Percentiles rank a stretch among this genome's conserved stretches.
These are phyloP conservation scores for Termitomyces sp. DNA, from an alignment of 768 basidiomycete species.

Conservation along the genomic window DNA sequence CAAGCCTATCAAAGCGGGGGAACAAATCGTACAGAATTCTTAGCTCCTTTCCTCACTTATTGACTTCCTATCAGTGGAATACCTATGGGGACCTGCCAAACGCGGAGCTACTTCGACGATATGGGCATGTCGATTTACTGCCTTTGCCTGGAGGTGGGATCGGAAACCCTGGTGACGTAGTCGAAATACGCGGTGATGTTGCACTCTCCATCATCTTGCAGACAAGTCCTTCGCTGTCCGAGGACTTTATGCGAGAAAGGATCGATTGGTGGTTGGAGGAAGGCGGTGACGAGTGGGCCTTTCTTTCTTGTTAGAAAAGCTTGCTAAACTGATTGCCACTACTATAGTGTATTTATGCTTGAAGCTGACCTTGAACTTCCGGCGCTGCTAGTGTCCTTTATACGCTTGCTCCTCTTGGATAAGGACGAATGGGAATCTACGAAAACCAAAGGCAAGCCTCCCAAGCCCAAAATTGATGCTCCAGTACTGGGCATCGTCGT, in stretches of 20 bases:
- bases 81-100: slow-evolving; percentile 95
- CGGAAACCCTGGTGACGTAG: slow-evolving; percentile 79
- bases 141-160: slow-evolving; percentile 40
- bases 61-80: slow-evolving; percentile 62
- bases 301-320: neutral
- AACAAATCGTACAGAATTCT: slow-evolving; percentile 71
- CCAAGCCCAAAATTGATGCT: slow-evolving; percentile 60
- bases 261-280: slow-evolving; percentile 94
- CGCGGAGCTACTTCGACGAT: slow-evolving; percentile 87
- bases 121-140: slow-evolving; percentile 86
- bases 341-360: slow-evolving; percentile 48
- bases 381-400: slow-evolving; percentile 55
- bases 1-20: slow-evolving; percentile 63
- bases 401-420: slow-evolving; percentile 55
- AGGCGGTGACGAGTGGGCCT: slow-evolving; percentile 80
- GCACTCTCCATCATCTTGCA: slow-evolving; percentile 40
- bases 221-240: slow-evolving; percentile 14
- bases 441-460: slow-evolving; percentile 60
- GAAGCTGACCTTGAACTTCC: slow-evolving; percentile 50
- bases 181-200: slow-evolving; percentile 71
- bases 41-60: neutral
- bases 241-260: slow-evolving; percentile 41
- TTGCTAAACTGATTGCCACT: neutral
- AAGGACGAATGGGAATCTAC: slow-evolving; percentile 56
- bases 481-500: slow-evolving; percentile 41